Evolutionary conservation across 192 early-diverging fungal genomes (phyloP).

Genomic region (Coemansia sp.): DNA sequence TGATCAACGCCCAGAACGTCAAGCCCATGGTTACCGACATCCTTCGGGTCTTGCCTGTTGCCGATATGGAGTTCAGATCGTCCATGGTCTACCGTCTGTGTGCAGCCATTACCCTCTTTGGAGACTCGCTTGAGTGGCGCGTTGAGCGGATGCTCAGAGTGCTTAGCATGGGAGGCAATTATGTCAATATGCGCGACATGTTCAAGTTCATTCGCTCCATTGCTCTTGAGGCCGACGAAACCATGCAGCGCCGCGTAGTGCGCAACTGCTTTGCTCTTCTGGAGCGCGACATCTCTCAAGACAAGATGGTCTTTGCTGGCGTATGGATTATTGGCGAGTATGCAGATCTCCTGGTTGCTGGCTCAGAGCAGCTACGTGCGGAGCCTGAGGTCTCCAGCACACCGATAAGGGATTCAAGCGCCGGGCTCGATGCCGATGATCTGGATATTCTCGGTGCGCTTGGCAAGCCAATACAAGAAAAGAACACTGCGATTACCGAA

Average conservation of each 20-base stretch:
- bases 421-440: slow-evolving; percentile 38
- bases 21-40: slow-evolving; percentile 91
- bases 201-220: slow-evolving; percentile 88
- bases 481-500: not conserved
- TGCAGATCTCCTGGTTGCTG: slow-evolving; percentile 80
- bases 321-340: slow-evolving; percentile 97
- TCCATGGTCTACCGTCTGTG: slow-evolving; percentile 90
- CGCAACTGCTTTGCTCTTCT: slow-evolving; percentile 87
- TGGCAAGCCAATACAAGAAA: slow-evolving; percentile 19
- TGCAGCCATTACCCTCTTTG: slow-evolving; percentile 89
- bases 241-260: slow-evolving; percentile 85
- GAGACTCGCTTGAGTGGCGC: slow-evolving; percentile 96
- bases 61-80: slow-evolving; percentile 86
- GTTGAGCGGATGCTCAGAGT: slow-evolving; percentile 93
- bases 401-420: not conserved
- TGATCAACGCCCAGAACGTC: slow-evolving; percentile 93
- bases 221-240: slow-evolving; percentile 64
- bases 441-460: slow-evolving; percentile 50
- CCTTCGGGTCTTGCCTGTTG: slow-evolving; percentile 87
- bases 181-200: slow-evolving; percentile 75
- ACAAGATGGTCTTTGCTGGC: slow-evolving; percentile 84
- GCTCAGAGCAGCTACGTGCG: not conserved
- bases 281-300: slow-evolving; percentile 70
- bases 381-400: slow-evolving; percentile 1
- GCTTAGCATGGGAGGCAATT: slow-evolving; percentile 70